phyloP scores from a whole-genome alignment of 306 rosid genomes.

The Cucurbita pepo region DNA sequence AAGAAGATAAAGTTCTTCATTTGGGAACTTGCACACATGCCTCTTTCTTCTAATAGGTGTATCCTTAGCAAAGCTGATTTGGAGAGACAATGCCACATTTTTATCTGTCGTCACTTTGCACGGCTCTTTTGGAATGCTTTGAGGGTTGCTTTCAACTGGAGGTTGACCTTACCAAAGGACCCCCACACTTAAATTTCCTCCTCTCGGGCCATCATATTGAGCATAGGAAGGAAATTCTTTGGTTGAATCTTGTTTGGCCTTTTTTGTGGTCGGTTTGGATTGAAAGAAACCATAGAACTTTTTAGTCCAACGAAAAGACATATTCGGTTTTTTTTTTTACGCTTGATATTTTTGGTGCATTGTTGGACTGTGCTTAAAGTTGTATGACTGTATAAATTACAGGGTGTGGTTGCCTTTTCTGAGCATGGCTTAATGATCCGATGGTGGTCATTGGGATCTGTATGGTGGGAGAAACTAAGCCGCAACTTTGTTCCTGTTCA shows the following conservation, averaged over 20 bases:
- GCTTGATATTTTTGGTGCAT: not conserved
- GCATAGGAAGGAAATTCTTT: too few relatives aligned
- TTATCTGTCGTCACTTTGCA: too few relatives aligned
- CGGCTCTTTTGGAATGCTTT: too few relatives aligned
- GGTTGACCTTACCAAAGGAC: too few relatives aligned
- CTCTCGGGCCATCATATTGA: too few relatives aligned
- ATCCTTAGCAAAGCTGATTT: too few relatives aligned
- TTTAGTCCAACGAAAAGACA: not conserved
- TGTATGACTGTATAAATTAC: conserved; percentile 1
- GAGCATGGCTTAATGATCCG: conserved; percentile 89
- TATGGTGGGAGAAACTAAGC: conserved; percentile 96
- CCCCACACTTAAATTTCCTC: too few relatives aligned
- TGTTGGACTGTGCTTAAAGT: conserved; percentile 1
- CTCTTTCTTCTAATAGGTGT: too few relatives aligned
- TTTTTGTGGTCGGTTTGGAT: not conserved
- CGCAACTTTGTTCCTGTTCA: conserved; percentile 74
- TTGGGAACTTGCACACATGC: not conserved
- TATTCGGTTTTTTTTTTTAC: not conserved
- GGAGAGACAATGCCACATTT: too few relatives aligned
- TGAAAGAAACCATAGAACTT: not conserved
- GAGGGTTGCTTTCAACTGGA: too few relatives aligned
- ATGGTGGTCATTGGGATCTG: conserved; percentile 98
- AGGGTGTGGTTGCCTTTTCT: conserved; percentile 94
- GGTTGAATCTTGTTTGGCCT: too few relatives aligned
- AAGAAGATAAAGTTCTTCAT: not conserved